A percentile compares a stretch with the other conserved stretches of the same genome.
phyloP scores from a whole-genome alignment of 2,329 filamentous ascomycete genomes.

The Fusarium sp. region DNA sequence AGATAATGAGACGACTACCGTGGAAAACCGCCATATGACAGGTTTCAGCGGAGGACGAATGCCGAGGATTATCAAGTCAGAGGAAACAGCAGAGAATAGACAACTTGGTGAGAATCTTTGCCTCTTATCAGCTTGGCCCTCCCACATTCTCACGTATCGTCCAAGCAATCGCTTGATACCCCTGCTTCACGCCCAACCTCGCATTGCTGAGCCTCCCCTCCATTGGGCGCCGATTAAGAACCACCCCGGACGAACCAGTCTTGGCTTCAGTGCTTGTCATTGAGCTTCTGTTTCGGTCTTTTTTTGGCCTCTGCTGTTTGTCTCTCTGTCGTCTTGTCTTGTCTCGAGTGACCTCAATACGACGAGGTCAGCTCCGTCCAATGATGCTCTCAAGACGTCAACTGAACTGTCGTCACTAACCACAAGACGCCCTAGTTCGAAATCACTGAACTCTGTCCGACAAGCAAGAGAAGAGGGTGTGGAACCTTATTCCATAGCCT shows the following conservation, averaged over 20 bases:
- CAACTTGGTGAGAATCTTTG: neutral
- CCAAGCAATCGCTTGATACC: conserved; percentile 23
- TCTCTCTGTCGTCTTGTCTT: neutral
- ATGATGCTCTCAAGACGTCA: conserved; percentile 16
- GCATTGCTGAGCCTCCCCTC: conserved; percentile 28
- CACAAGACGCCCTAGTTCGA: conserved; percentile 4
- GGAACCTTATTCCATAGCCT: conserved; percentile 41
- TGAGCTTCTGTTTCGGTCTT: conserved; percentile 10
- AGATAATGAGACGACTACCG: conserved; percentile 2
- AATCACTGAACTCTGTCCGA: conserved; percentile 7
- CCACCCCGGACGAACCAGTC: conserved; percentile 27
- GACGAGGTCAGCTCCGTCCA: neutral
- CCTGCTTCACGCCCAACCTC: conserved; percentile 37
- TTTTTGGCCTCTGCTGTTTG: neutral
- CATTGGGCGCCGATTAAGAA: conserved; percentile 38
- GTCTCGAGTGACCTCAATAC: conserved; percentile 5
- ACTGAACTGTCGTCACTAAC: conserved; percentile 8
- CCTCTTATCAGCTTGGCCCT: conserved; percentile 16
- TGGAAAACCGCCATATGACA: conserved; percentile 23
- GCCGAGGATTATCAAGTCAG: neutral
- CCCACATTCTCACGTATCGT: conserved; percentile 18
- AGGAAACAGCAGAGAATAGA: neutral
- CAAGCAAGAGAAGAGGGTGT: conserved; percentile 36
- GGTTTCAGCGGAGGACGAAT: conserved; percentile 6
- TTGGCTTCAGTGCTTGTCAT: conserved; percentile 30